A percentile compares a stretch with the other conserved stretches of the same genome.
phyloP scores from a whole-genome alignment of 768 basidiomycete genomes.

The Russula brevipes region DNA sequence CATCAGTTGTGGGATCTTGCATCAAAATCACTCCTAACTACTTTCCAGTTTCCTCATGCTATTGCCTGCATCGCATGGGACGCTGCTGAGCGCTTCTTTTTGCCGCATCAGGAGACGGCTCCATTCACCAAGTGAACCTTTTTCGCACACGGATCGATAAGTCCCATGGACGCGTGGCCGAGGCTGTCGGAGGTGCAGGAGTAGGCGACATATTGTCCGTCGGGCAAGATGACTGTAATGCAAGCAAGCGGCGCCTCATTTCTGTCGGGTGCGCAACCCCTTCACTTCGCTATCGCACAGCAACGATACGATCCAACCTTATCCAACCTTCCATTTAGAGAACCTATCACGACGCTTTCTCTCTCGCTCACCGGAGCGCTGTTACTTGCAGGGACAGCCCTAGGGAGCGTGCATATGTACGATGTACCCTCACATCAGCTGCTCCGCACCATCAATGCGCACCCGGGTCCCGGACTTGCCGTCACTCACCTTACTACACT shows the following conservation, averaged over 20 bases:
- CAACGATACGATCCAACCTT: background rate
- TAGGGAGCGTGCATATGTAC: slow-evolving; percentile 72
- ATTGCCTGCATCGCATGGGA: slow-evolving; percentile 73
- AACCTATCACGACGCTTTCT: slow-evolving; percentile 64
- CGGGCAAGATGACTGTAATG: slow-evolving; percentile 46
- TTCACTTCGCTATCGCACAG: slow-evolving; percentile 1
- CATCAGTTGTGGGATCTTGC: slow-evolving; percentile 75
- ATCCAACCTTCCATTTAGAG: slow-evolving; percentile 39
- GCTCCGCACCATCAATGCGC: slow-evolving; percentile 71
- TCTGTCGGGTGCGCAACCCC: slow-evolving; percentile 52
- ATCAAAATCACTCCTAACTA: slow-evolving; percentile 69
- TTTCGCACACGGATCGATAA: slow-evolving; percentile 59
- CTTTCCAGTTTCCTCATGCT: slow-evolving; percentile 81
- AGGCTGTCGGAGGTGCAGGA: slow-evolving; percentile 74
- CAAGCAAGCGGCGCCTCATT: slow-evolving; percentile 57
- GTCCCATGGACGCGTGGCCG: slow-evolving; percentile 45
- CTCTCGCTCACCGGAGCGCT: slow-evolving; percentile 75
- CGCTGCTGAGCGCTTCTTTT: slow-evolving; percentile 85
- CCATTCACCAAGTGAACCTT: slow-evolving; percentile 74
- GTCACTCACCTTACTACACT: slow-evolving; percentile 75
- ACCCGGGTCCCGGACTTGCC: slow-evolving; percentile 47
- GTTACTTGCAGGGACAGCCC: slow-evolving; percentile 74
- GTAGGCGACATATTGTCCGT: slow-evolving; percentile 64
- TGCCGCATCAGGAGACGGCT: slow-evolving; percentile 70
- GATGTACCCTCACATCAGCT: slow-evolving; percentile 89